A percentile compares a stretch with the other conserved stretches of the same genome.
Conservation (phyloP, 306 rosid genomes). For the Phaseolus lunatus region DNA sequence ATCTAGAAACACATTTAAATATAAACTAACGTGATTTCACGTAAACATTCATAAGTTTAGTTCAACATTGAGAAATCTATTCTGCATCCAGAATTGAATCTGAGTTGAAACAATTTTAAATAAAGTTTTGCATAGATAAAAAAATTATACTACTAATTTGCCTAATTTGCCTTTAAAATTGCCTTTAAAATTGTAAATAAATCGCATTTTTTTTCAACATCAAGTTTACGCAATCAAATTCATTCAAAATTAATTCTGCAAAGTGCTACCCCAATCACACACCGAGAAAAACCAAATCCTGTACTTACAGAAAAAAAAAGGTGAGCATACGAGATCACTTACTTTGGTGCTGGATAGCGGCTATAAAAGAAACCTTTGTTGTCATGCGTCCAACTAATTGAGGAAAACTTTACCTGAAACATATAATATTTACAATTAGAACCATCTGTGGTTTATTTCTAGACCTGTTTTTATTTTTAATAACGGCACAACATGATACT, state of each 20-base stretch:
- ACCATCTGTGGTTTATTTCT: neutral
- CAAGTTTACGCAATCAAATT: neutral
- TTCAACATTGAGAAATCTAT: neutral
- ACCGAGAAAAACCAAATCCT: constrained; percentile 2
- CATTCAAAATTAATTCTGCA: too few species aligned
- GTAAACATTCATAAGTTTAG: neutral
- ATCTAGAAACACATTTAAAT: too few species aligned
- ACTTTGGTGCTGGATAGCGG: constrained; percentile 96
- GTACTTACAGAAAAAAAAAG: neutral
- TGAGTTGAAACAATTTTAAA: neutral
- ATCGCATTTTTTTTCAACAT: neutral
- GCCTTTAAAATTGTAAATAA: too few species aligned
- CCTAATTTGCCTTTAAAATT: too few species aligned
- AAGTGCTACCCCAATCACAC: neutral
- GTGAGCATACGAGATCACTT: constrained; percentile 48
- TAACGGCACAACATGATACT: constrained; percentile 40
- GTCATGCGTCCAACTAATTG: constrained; percentile 90
- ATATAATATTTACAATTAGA: neutral
- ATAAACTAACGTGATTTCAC: neutral
- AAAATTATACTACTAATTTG: too few species aligned
- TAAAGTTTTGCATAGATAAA: neutral
- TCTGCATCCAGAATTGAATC: too few species aligned
- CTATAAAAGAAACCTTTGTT: constrained; percentile 91
- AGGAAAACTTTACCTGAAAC: constrained; percentile 89
- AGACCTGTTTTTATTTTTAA: neutral